Conservation (phyloP, 768 basidiomycete species). For the Piloderma croceum region DNA sequence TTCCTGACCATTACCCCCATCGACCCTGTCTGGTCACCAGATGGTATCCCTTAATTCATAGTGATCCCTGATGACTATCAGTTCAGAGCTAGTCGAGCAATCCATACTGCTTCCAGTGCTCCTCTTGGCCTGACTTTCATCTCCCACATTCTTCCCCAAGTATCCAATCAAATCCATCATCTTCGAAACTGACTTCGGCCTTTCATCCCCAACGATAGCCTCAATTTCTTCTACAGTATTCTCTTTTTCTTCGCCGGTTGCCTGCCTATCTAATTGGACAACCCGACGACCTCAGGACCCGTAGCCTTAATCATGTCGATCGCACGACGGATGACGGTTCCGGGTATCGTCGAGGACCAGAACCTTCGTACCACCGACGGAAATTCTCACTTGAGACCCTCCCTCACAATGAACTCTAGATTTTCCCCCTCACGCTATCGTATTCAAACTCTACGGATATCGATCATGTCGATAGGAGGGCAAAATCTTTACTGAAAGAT, state of each 20-base stretch:
- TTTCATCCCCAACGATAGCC: slow-evolving; percentile 52
- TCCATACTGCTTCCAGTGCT: slow-evolving; percentile 75
- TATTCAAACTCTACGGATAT: slow-evolving; percentile 79
- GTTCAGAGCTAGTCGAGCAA: too few relatives aligned
- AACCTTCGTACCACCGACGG: slow-evolving; percentile 74
- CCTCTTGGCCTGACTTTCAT: slow-evolving; percentile 56
- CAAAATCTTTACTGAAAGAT: slow-evolving; percentile 76
- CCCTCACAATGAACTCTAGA: slow-evolving; percentile 96
- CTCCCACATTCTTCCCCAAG: slow-evolving; percentile 64
- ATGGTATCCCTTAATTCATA: too few relatives aligned
- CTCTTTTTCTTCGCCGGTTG: slow-evolving; percentile 66
- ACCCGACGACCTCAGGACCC: slow-evolving; percentile 82
- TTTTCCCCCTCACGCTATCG: slow-evolving; percentile 94
- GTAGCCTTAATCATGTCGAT: slow-evolving; percentile 63
- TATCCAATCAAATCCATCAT: slow-evolving; percentile 84
- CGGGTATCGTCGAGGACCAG: slow-evolving; percentile 91
- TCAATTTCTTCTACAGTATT: slow-evolving; percentile 85
- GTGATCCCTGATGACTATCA: too few relatives aligned
- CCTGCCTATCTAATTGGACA: slow-evolving; percentile 90
- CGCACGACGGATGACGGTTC: slow-evolving; percentile 82
- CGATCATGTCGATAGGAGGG: slow-evolving; percentile 60
- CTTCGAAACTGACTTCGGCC: slow-evolving; percentile 73
- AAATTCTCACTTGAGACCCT: slow-evolving; percentile 80
- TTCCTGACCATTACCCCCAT: too few relatives aligned
- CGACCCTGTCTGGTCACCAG: too few relatives aligned